Base-by-base conservation (phyloP, 495 filamentous ascomycete genomes). In the Penicillium parvum region DNA sequence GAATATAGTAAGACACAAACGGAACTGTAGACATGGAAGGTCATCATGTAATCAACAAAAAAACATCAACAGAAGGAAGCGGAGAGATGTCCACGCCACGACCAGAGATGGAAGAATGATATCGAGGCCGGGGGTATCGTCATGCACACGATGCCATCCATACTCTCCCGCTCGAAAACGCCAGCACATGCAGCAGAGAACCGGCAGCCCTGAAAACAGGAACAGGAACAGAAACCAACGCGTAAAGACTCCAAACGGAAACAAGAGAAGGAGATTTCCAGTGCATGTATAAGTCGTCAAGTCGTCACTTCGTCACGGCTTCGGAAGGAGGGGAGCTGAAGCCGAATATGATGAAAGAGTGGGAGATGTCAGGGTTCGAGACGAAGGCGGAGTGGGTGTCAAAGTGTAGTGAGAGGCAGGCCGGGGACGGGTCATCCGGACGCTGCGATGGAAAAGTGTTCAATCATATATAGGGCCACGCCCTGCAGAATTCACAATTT, bases 241-340 rank as follows among this genome's bases (percentile, higher is more conserved):
- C n/a, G n/a, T n/a, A n/a, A n/a, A n/a, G n/a, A n/a, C 30, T 23
- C 54, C 57, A 42, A 48, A 37, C 45, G 10, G 7, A 25, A 42
- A 15, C 36, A 14, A 26, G 15, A 43, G 37, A 53, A 42, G 29
- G 43, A 37, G n/a, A 28, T 19, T 40, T 49, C 50, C 52, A 42
- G 43, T 50, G 54, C 62, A 60, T 65, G 51, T 67, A 62, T 71
- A 54, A 65, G 45, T 53, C 65, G 55, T 71, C 60, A 64, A 33
- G 50, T 71, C 67, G 55, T 71, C 63, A 69, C 42, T 48, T 71
- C 65, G 56, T 71, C 58, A 68, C 51, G 49, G 30, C n/a, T n/a
- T n/a, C n/a, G n/a, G n/a, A n/a, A n/a, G n/a, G n/a, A n/a, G n/a
- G n/a, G n/a, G n/a, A n/a, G n/a, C n/a, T n/a, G n/a, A n/a, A n/a